Base-by-base conservation (phyloP, 306 rosid species). In the Potentilla sterilis region DNA sequence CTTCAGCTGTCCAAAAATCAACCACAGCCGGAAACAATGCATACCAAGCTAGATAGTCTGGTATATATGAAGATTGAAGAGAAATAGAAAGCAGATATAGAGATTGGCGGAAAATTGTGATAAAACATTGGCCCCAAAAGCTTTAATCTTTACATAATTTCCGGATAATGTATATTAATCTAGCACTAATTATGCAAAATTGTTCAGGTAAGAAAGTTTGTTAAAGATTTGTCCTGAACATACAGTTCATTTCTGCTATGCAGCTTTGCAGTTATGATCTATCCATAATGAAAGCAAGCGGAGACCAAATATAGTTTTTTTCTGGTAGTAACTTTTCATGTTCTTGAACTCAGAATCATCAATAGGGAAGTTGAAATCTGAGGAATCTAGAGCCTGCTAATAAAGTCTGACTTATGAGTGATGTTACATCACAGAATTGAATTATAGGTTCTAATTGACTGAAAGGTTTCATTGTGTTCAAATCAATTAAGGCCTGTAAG, bases 381-480 rank as follows among this genome's bases (percentile, higher is more conserved):
- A 61, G 59, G 78, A 61, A 34, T 74, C 58, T 74, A 3, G 47
- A 74, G 69, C 19, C 9, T 19, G 48, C 24, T 18, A 32, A 40
- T 52, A n/a, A 70, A 35, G 65, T 72, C 52, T 21, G 38, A 54
- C 22, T 52, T 54, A 28, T 11, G n/a, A 54, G 49, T 54, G 65
- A 24, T 54, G 43, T 72, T 55, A 28, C 77, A 43, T 58, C 57
- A 24, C 4, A 8, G 34, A 19, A 15, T 41, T 57, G 12, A 57
- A 22, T 15, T 9, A 72, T 35, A 52, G 7, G 65, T 51, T 71
- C 35, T 35, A 43, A 13, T 51, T 38, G 59, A 37, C 49, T 7
- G 28, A 41, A 41, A 21, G 4, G 34, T 41, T 7, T 54, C 49
- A 14, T 38, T 40, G 15, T 72, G 51, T 22, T 38, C 21, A 35